Conservation (phyloP, 1,284 basidiomycete species). For the Leccinum pallidistipes region DNA sequence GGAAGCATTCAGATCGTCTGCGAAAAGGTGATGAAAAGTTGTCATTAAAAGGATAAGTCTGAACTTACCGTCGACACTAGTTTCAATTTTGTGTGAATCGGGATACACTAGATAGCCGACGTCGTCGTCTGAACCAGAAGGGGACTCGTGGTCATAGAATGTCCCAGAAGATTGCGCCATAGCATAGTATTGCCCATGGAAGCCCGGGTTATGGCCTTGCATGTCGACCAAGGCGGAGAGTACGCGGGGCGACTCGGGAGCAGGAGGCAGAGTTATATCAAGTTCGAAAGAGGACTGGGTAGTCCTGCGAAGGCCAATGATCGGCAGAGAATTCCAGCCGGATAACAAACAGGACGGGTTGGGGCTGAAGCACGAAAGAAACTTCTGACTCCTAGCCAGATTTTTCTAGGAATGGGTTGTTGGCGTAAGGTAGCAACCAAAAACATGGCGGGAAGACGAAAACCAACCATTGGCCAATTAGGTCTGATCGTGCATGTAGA, state of each 20-base stretch:
- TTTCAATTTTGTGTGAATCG: constrained; percentile 41
- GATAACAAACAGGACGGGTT: constrained; percentile 32
- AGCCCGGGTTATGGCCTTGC: constrained; percentile 27
- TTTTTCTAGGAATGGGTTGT: constrained; percentile 31
- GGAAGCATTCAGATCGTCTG: constrained; percentile 51
- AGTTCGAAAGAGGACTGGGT: constrained; percentile 8
- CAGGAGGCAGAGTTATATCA: constrained; percentile 5
- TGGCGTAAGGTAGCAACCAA: constrained; percentile 33
- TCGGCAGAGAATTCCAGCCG: constrained; percentile 24
- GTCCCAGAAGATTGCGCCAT: constrained; percentile 30
- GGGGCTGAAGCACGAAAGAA: constrained; percentile 17
- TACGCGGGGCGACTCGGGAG: constrained; percentile 5
- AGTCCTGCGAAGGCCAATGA: constrained; percentile 28
- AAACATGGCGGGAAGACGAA: constrained; percentile 35
- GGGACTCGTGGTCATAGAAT: constrained; percentile 43
- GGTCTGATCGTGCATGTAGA: constrained; percentile 34
- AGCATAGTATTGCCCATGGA: constrained; percentile 17
- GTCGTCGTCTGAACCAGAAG: constrained; percentile 53
- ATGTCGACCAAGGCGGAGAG: constrained; percentile 21
- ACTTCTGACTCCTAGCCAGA: constrained; percentile 18
- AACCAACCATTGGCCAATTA: constrained; percentile 29
- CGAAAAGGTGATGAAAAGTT: constrained; percentile 15
- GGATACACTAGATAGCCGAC: constrained; percentile 30
- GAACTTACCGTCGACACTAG: constrained; percentile 43
- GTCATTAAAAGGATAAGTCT: constrained; percentile 11